Base-by-base conservation (phyloP, 2,329 filamentous ascomycete genomes). In the Pseudogymnoascus sp. region DNA sequence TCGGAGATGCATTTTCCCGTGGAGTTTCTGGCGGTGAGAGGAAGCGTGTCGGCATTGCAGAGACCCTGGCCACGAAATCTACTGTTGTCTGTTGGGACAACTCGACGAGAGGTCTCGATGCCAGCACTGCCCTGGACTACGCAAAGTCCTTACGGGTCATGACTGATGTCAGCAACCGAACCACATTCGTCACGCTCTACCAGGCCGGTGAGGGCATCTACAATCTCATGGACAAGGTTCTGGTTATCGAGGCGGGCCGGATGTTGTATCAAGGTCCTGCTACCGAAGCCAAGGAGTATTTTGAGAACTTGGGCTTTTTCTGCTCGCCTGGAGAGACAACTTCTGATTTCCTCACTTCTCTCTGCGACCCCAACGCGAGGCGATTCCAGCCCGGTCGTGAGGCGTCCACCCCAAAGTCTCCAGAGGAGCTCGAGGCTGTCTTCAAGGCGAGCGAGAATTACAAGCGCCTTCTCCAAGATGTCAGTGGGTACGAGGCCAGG, bases 151-250 rank as follows among this genome's bases (percentile, higher is more conserved):
- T 88, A n/a, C 77, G 86, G 6, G 80, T 82, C 6, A 77, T 88
- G 79, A 87, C 86, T 0, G 84, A 88, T 64, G 78, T 85, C 1
- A 74, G 83, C 3, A 82, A 83, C 0, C 74, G 86, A 3, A 75
- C 84, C 0, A 81, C 83, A 0, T 82, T 87, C 54, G 83, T 87
- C 11, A 86, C 85, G 0, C 76, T 88, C 0, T 89, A 90, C 69
- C 87, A 89, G 68, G 86, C 87, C 3, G 84, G 85, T 6, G 86
- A 89, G 60, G 84, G 81, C 22, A 88, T 89, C 62, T 88, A 87
- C 69, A 76, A 87, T 22, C 77, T 86, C 0, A 88, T 89, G 69
- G 86, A 89, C 70, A 89, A 89, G 68, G 85, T 88, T 0, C 75
- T 89, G 0, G 80, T 89, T 8, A 77, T 89, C 2, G 85, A 89